A percentile compares a stretch with the other conserved stretches of the same genome.
These are phyloP conservation scores for Fonsecaea pedrosoi DNA, from an alignment of 2,329 filamentous ascomycete genomes.

Conservation along the genomic window DNA sequence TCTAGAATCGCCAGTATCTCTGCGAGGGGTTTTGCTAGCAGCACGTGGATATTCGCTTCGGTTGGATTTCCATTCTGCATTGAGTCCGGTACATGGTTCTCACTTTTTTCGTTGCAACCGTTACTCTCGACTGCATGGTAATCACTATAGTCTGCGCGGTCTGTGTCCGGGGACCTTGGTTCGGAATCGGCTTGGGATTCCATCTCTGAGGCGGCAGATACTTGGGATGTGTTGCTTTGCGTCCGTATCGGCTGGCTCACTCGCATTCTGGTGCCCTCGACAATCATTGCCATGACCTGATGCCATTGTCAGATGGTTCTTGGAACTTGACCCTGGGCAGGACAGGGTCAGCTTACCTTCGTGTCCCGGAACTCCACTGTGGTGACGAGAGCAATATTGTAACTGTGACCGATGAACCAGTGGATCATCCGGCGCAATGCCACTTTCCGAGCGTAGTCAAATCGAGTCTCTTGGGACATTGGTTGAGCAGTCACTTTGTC, in stretches of 20 bases:
- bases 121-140: background rate
- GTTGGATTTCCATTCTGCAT: background rate
- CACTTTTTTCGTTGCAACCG: background rate
- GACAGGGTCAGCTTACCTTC: background rate
- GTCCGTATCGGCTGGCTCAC: background rate
- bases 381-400: slow-evolving; percentile 2
- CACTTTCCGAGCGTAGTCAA: background rate
- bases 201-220: background rate
- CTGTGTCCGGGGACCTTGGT: background rate
- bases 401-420: background rate
- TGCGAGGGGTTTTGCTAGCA: background rate
- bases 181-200: background rate
- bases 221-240: background rate
- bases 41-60: background rate
- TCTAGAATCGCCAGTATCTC: background rate
- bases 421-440: background rate
- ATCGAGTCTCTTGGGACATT: background rate
- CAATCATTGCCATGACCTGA: slow-evolving; percentile 2
- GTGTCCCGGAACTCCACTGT: background rate
- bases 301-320: background rate
- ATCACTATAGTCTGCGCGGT: background rate
- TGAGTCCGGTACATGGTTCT: background rate
- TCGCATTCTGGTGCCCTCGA: background rate
- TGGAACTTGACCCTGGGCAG: background rate
- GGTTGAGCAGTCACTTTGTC: background rate